These are phyloP conservation scores for Plasmodiophora brassicae DNA, from an alignment of 208 protist species.

Conservation along the genomic window DNA sequence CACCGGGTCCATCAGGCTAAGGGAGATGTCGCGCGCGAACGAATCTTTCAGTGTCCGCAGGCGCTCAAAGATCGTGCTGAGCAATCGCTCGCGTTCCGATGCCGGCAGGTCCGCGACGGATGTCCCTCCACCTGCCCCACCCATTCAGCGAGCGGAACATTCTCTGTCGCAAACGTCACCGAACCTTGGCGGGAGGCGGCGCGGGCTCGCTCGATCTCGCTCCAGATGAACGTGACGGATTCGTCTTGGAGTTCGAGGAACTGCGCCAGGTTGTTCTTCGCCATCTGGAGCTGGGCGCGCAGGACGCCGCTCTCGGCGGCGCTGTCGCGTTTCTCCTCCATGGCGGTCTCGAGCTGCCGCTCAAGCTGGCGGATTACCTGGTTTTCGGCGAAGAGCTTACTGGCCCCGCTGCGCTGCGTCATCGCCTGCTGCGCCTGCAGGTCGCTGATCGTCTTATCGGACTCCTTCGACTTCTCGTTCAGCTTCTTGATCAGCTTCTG, in stretches of 20 bases:
- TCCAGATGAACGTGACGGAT: conserved; percentile 36
- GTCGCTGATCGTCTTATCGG: not conserved
- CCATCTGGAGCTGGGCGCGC: not conserved
- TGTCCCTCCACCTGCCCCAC: too few species aligned
- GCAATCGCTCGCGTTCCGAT: too few species aligned
- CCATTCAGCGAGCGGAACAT: too few species aligned
- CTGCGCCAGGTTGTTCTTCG: not conserved
- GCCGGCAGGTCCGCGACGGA: too few species aligned
- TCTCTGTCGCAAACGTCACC: too few species aligned
- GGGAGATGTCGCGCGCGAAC: too few species aligned
- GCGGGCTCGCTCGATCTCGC: conserved; percentile 17
- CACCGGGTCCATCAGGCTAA: too few species aligned
- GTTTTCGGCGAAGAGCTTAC: not conserved
- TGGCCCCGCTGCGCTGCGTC: not conserved
- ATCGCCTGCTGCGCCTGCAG: not conserved
- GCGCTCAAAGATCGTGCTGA: too few species aligned
- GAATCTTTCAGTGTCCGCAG: too few species aligned
- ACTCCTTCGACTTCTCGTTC: not conserved
- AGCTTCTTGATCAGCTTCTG: conserved; percentile 44
- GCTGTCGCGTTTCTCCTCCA: not conserved
- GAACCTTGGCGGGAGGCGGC: not conserved
- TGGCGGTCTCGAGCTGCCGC: not conserved
- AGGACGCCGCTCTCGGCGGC: not conserved
- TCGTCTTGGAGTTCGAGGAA: conserved; percentile 26
- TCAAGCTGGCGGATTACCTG: not conserved